A percentile compares a stretch with the other conserved stretches of the same genome.
Conservation (phyloP, 2,329 filamentous ascomycete species). For the Diplodia intermedia region DNA sequence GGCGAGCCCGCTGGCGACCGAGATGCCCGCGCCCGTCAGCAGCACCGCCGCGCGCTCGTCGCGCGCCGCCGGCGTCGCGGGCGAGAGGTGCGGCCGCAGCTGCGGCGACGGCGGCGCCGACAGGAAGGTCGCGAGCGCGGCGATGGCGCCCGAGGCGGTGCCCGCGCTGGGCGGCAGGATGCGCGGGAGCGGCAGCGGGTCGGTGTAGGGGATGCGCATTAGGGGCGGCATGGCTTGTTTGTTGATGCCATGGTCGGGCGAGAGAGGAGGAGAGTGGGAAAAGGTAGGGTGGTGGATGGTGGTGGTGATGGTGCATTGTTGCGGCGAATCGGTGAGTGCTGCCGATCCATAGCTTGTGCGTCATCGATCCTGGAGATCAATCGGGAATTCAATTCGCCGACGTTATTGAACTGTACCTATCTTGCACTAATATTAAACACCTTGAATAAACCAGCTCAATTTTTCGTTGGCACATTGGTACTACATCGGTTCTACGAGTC, state of each 20-base stretch:
- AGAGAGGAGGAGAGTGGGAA: background rate
- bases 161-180: constrained; percentile 76
- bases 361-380: constrained; percentile 22
- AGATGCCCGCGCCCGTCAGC: constrained; percentile 86
- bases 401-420: background rate
- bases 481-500: background rate
- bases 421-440: background rate
- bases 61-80: constrained; percentile 36
- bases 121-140: constrained; percentile 80
- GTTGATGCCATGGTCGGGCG: constrained; percentile 13
- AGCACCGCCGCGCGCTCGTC: constrained; percentile 58
- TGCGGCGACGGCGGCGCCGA: constrained; percentile 54
- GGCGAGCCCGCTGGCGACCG: constrained; percentile 87
- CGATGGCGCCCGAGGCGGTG: constrained; percentile 74
- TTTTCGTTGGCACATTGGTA: background rate
- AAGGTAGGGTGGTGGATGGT: background rate
- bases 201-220: constrained; percentile 90
- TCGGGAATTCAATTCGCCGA: constrained; percentile 26
- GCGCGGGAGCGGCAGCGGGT: constrained; percentile 75
- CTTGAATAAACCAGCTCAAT: background rate
- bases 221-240: constrained; percentile 61
- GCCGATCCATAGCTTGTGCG: constrained; percentile 8
- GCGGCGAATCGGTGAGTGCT: constrained; percentile 7
- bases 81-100: background rate
- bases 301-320: background rate